Conservation (phyloP, 1,284 basidiomycete genomes). For the Butyriboletus appendiculatus region DNA sequence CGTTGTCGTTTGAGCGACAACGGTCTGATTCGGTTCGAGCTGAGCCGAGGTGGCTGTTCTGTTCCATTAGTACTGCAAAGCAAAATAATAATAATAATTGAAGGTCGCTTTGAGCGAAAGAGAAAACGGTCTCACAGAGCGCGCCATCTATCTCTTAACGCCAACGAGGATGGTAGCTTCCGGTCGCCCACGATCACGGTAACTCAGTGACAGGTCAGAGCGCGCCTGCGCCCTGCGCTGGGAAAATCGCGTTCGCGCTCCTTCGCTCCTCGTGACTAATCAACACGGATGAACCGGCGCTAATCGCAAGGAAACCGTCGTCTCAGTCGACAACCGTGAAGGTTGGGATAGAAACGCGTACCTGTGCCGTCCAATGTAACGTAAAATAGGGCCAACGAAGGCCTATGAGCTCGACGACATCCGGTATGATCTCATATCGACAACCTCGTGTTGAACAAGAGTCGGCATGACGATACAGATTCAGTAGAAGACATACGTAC, state of each 20-base stretch:
- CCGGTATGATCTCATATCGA: conserved; percentile 25
- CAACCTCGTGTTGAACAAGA: conserved; percentile 16
- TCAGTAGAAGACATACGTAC: conserved; percentile 6
- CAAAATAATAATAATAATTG: neutral
- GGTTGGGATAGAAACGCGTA: neutral
- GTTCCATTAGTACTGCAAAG: neutral
- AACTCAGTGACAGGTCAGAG: conserved; percentile 18
- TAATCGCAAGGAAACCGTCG: neutral
- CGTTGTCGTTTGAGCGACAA: conserved; percentile 2
- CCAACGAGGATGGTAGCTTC: conserved; percentile 1
- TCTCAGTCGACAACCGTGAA: neutral
- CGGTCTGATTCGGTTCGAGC: conserved; percentile 8
- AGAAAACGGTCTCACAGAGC: conserved; percentile 3
- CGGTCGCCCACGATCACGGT: conserved; percentile 19
- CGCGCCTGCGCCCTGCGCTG: conserved; percentile 8
- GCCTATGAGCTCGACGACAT: conserved; percentile 22
- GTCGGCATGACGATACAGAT: neutral
- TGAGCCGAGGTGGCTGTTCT: conserved; percentile 3
- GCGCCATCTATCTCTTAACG: conserved; percentile 20
- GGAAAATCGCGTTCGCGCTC: conserved; percentile 14
- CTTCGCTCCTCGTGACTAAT: conserved; percentile 19
- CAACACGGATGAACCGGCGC: conserved; percentile 9
- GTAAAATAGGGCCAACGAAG: conserved; percentile 23
- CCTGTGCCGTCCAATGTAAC: conserved; percentile 24
- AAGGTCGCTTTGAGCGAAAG: neutral